Evolutionary conservation across 495 filamentous ascomycete genomes (phyloP), one percentile per base, ranked within the genome.

Genomic region (Venustampulla echinocandica): DNA sequence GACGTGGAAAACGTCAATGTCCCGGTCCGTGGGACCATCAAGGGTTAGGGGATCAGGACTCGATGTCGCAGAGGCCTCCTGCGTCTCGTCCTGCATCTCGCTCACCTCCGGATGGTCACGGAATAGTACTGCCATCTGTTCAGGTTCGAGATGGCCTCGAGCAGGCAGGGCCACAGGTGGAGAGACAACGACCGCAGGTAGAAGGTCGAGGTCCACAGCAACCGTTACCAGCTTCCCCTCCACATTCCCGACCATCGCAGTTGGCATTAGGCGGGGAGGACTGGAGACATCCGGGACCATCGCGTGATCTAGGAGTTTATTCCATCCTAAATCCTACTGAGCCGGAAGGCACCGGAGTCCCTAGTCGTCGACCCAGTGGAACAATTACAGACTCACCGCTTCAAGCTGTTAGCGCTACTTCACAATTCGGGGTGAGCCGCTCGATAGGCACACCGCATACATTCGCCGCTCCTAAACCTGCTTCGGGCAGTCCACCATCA

Each of bases 21-120:
- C 66, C 65, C 61, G 64, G 64, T 67, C 58, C 59, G 62, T 60
- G 57, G 65, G 68, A 62, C 61, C 57, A 56, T 56, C 61, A 62
- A 64, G 61, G 68, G 61, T 65, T 63, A 71, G 69, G 74, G 70
- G 74, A 73, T 67, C 67, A 69, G 72, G 67, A 65, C 68, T 70
- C 70, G 68, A 79, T 79, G 75, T 76, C 71, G 62, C 69, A 74
- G 69, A 73, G 68, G 66, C 69, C 64, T 57, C 56, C 66, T 67
- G 64, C 60, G 58, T 62, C 64, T 66, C 64, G 56, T 59, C 63
- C 37, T 40, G 37, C 11, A 59, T 73, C 74, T 60, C 54, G 48
- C 44, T 53, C 56, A 27, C 56, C 58, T 47, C 35, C 49, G 33
- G 59, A 57, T 54, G 49, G 48, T 37, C 49, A 55, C 38, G 50